phyloP scores from a whole-genome alignment of 2,329 filamentous ascomycete species.

The Colletotrichum coccodes region DNA sequence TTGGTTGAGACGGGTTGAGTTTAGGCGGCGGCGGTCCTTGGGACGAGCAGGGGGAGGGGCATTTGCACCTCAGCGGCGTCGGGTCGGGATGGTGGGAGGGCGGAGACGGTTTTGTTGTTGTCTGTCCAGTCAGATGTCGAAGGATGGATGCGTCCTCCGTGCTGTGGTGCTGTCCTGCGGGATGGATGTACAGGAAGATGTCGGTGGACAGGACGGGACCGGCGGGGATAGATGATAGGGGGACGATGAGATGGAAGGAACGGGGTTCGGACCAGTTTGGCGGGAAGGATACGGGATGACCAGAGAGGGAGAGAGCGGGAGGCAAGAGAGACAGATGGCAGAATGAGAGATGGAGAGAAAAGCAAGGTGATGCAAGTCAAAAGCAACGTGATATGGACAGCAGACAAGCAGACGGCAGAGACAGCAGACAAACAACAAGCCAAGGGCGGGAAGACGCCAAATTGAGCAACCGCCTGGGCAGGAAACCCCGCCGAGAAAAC shows the following conservation, averaged over 20 bases:
- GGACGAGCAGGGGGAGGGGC: constrained; percentile 10
- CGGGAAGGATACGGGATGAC: neutral
- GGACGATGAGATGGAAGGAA: neutral
- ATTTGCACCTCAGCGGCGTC: neutral
- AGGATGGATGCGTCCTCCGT: neutral
- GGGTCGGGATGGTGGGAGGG: neutral
- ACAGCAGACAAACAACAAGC: neutral
- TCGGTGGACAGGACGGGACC: neutral
- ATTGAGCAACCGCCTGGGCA: neutral
- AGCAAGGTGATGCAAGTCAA: neutral
- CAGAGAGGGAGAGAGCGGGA: constrained; percentile 5
- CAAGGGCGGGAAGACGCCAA: neutral
- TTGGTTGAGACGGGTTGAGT: neutral
- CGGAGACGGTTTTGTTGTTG: neutral
- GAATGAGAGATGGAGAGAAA: neutral
- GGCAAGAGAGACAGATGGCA: neutral
- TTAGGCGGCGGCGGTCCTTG: neutral
- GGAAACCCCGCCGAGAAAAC: neutral
- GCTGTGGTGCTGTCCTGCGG: no score
- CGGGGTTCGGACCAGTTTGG: constrained; percentile 1
- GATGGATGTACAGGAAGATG: neutral
- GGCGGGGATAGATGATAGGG: neutral
- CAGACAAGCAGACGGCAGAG: neutral
- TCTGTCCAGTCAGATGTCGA: neutral
- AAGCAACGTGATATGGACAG: neutral